Evolutionary conservation across 2,329 filamentous ascomycete genomes (phyloP).

Genomic region (Tolypocladium endophyticum): DNA sequence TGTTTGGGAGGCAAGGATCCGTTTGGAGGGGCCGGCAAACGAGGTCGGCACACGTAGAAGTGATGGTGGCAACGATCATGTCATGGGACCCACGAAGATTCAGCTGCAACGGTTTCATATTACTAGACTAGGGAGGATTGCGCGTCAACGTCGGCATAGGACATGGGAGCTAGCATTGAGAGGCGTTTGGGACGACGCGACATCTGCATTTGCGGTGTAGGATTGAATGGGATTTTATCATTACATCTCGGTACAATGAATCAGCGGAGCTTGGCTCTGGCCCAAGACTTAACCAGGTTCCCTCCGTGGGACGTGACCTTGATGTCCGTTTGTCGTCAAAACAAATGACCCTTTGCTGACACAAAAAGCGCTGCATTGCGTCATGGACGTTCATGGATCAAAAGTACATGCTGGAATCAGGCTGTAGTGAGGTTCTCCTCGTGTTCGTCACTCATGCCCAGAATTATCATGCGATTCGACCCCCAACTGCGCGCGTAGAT

Average conservation of each 20-base stretch:
- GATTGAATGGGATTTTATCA: neutral
- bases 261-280: neutral
- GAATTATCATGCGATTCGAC: conserved; percentile 7
- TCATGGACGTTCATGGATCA: neutral
- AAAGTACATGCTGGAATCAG: neutral
- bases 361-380: neutral
- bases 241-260: neutral
- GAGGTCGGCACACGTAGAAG: conserved; percentile 33
- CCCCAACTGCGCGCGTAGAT: conserved; percentile 10
- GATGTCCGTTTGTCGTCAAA: neutral
- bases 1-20: conserved; percentile 54
- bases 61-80: conserved; percentile 4
- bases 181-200: conserved; percentile 25
- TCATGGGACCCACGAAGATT: conserved; percentile 2
- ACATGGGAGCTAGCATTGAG: conserved; percentile 23
- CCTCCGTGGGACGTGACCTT: neutral
- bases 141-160: conserved; percentile 20
- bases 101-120: conserved; percentile 2
- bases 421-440: neutral
- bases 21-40: conserved; percentile 38
- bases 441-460: conserved; percentile 4
- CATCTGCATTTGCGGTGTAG: conserved; percentile 9
- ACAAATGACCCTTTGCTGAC: neutral
- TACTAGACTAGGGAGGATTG: conserved; percentile 9
- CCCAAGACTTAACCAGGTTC: neutral